Percentiles rank a stretch among this genome's conserved stretches.
Evolutionary conservation across 352 stramenopile species (phyloP).

Genomic region (Globisporangium heterothallicum): DNA sequence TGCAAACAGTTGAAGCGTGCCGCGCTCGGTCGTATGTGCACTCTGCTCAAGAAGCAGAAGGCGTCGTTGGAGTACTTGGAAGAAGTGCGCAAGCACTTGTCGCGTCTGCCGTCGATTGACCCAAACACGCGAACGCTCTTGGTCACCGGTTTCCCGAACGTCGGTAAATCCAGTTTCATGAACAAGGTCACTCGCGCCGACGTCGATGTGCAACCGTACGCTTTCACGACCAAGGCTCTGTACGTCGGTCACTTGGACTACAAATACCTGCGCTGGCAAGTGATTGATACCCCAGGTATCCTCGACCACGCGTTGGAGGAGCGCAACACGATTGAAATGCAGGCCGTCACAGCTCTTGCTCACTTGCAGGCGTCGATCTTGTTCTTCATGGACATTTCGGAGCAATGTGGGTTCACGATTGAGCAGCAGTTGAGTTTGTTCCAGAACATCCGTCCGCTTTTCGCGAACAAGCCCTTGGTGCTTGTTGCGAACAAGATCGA

Average conservation of each 20-base stretch:
- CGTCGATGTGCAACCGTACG: slow-evolving; percentile 98
- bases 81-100: slow-evolving; percentile 97
- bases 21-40: slow-evolving; percentile 99
- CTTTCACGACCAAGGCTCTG: slow-evolving; percentile 99
- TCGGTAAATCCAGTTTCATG: slow-evolving; percentile 99
- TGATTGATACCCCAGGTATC: slow-evolving; percentile 99
- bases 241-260: slow-evolving; percentile 99
- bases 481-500: slow-evolving; percentile 99
- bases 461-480: slow-evolving; percentile 99
- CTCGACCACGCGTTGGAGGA: slow-evolving; percentile 99
- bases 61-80: slow-evolving; percentile 97
- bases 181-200: slow-evolving; percentile 99
- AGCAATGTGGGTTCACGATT: slow-evolving; percentile 99
- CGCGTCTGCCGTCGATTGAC: slow-evolving; percentile 97
- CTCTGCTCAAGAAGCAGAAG: slow-evolving; percentile 99
- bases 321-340: slow-evolving; percentile 99
- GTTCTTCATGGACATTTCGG: slow-evolving; percentile 99
- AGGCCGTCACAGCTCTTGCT: slow-evolving; percentile 98
- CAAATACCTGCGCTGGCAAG: slow-evolving; percentile 99
- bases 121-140: slow-evolving; percentile 98
- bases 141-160: slow-evolving; percentile 98
- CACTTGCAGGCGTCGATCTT: slow-evolving; percentile 99
- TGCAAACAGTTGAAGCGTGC: slow-evolving; percentile 99
- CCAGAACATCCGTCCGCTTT: slow-evolving; percentile 97
- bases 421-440: slow-evolving; percentile 98